phyloP scores from a whole-genome alignment of 352 stramenopile genomes.

The Globisporangium viniferum region DNA sequence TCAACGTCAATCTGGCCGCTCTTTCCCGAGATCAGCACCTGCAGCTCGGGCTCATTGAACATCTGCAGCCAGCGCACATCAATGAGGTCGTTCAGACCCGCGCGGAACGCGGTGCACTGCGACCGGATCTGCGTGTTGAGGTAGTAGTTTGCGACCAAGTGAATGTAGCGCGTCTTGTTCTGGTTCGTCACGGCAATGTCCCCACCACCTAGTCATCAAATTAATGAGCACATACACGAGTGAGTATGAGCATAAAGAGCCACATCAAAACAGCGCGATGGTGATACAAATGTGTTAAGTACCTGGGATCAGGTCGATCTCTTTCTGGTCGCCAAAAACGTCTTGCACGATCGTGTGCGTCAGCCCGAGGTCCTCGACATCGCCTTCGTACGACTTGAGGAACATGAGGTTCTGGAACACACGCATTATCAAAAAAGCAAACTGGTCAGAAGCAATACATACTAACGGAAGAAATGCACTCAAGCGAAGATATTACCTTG shows the following conservation, averaged over 20 bases:
- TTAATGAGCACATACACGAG: background rate
- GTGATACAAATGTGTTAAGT: background rate
- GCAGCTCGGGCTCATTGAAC: conserved; percentile 96
- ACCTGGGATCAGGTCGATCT: conserved; percentile 88
- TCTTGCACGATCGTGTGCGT: conserved; percentile 90
- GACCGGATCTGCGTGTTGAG: conserved; percentile 91
- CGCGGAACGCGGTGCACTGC: conserved; percentile 92
- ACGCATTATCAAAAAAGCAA: background rate
- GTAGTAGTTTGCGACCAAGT: conserved; percentile 95
- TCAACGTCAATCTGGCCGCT: conserved; percentile 51
- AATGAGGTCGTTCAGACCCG: conserved; percentile 92
- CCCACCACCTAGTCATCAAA: conserved; percentile 40
- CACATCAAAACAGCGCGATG: too few species aligned
- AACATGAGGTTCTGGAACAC: conserved; percentile 91
- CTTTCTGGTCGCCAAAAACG: conserved; percentile 80
- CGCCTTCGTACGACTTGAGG: conserved; percentile 93
- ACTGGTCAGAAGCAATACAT: too few species aligned
- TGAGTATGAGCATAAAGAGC: background rate
- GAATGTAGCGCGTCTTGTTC: conserved; percentile 96
- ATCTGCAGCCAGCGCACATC: conserved; percentile 89
- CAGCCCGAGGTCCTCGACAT: conserved; percentile 89
- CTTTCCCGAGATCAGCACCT: conserved; percentile 92
- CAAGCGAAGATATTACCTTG: conserved; percentile 41
- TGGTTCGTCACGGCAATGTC: conserved; percentile 87
- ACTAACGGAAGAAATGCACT: background rate